Evolutionary conservation across 192 early-diverging fungal genomes (phyloP).

Genomic region (Coemansia sp.): DNA sequence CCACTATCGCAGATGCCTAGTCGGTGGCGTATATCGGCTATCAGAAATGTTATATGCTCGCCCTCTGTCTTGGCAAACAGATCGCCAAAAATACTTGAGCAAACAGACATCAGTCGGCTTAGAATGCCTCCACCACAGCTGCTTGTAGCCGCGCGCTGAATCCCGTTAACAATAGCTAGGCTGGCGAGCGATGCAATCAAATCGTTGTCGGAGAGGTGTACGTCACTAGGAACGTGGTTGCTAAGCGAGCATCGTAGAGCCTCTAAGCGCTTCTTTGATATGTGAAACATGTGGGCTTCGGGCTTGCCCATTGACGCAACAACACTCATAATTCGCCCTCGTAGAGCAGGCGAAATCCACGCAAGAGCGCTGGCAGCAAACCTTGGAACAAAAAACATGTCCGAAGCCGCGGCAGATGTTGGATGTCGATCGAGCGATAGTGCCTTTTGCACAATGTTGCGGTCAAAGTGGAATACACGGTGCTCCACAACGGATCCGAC

Average conservation of each 20-base stretch:
- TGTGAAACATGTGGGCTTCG: constrained; percentile 17
- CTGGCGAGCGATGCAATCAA: neutral
- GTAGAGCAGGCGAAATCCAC: constrained; percentile 15
- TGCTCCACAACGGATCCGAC: neutral
- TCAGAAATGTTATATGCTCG: neutral
- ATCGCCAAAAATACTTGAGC: neutral
- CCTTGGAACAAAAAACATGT: neutral
- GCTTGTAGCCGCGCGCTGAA: neutral
- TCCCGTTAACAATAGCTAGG: neutral
- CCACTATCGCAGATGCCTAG: neutral
- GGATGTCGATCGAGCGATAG: neutral
- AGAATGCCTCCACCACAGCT: neutral
- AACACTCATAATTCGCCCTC: neutral
- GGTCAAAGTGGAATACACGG: neutral
- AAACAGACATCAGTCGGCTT: neutral
- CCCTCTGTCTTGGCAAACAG: neutral
- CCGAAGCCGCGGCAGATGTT: neutral
- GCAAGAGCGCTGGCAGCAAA: constrained; percentile 2
- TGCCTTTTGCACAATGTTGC: neutral
- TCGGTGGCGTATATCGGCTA: neutral
- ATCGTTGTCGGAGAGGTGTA: neutral
- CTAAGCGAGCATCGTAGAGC: neutral
- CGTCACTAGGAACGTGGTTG: neutral
- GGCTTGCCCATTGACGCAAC: neutral
- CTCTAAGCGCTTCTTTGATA: neutral